Evolutionary conservation across 2,329 filamentous ascomycete species (phyloP).

Genomic region (Ophiobolus disseminans): DNA sequence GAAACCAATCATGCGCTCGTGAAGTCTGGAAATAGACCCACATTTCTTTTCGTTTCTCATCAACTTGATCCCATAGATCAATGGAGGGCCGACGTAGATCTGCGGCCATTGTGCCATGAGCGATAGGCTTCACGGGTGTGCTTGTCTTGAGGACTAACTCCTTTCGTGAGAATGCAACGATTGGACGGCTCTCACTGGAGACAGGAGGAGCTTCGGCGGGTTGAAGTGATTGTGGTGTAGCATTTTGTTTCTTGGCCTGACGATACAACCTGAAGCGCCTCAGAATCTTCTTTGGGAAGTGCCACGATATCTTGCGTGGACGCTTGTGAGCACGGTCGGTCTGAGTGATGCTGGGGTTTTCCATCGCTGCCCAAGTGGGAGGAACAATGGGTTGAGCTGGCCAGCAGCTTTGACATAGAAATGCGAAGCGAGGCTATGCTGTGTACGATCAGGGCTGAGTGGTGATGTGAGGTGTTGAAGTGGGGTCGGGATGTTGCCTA

Average conservation of each 20-base stretch:
- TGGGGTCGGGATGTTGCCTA: slow-evolving; percentile 2
- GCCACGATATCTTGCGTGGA: neutral
- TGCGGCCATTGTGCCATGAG: too few relatives aligned
- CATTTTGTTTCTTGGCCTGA: neutral
- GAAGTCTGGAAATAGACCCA: neutral
- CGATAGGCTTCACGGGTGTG: neutral
- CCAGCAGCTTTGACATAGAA: neutral
- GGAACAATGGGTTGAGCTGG: too few relatives aligned
- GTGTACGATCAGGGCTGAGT: neutral
- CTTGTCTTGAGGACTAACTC: neutral
- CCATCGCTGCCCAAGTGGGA: too few relatives aligned
- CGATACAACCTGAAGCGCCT: neutral
- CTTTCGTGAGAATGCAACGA: neutral
- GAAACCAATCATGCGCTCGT: neutral
- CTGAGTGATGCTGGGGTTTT: too few relatives aligned
- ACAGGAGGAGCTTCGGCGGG: neutral
- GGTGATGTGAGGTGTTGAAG: neutral
- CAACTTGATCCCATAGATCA: neutral
- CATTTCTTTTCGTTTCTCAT: neutral
- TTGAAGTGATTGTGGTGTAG: neutral
- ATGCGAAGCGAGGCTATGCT: neutral
- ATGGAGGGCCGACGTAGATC: neutral
- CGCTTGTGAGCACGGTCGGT: too few relatives aligned
- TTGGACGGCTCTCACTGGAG: neutral
- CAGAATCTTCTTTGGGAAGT: neutral